Percentiles rank a stretch among this genome's conserved stretches.
Evolutionary conservation across 2,329 filamentous ascomycete species (phyloP).

Genomic region (Orbilia brochopaga): DNA sequence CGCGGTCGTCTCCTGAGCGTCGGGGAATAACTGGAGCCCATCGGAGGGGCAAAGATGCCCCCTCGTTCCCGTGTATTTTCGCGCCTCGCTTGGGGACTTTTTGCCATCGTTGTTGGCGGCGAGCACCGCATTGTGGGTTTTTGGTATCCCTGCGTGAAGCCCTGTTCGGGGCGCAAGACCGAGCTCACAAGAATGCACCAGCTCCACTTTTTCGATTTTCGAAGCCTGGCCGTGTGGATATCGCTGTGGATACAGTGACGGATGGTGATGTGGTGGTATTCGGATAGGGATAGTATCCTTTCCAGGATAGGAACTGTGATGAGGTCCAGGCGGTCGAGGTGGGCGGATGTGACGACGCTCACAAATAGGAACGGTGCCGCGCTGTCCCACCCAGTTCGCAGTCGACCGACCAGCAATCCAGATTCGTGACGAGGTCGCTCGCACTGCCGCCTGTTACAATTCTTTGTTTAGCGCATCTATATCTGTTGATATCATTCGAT

Average conservation of each 20-base stretch:
- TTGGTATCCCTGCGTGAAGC: constrained; percentile 8
- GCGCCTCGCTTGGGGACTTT: constrained; percentile 32
- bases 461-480: too few relatives aligned
- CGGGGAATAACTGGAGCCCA: constrained; percentile 15
- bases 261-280: constrained; percentile 10
- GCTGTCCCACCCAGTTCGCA: not conserved
- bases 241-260: constrained; percentile 41
- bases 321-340: constrained; percentile 11
- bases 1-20: constrained; percentile 14
- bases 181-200: constrained; percentile 33
- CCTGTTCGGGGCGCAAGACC: constrained; percentile 19
- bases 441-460: too few relatives aligned
- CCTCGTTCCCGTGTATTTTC: not conserved
- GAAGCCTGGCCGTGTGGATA: constrained; percentile 30
- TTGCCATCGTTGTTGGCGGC: constrained; percentile 25
- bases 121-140: not conserved
- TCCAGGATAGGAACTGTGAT: constrained; percentile 49
- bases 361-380: constrained; percentile 12
- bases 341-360: not conserved
- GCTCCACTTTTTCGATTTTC: constrained; percentile 16
- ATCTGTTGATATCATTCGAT: too few relatives aligned
- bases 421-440: not conserved
- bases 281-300: constrained; percentile 4
- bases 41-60: constrained; percentile 14
- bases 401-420: not conserved